A percentile compares a stretch with the other conserved stretches of the same genome.
These are phyloP conservation scores for Xylaria scruposa DNA, from an alignment of 495 filamentous ascomycete genomes.

Conservation along the genomic window DNA sequence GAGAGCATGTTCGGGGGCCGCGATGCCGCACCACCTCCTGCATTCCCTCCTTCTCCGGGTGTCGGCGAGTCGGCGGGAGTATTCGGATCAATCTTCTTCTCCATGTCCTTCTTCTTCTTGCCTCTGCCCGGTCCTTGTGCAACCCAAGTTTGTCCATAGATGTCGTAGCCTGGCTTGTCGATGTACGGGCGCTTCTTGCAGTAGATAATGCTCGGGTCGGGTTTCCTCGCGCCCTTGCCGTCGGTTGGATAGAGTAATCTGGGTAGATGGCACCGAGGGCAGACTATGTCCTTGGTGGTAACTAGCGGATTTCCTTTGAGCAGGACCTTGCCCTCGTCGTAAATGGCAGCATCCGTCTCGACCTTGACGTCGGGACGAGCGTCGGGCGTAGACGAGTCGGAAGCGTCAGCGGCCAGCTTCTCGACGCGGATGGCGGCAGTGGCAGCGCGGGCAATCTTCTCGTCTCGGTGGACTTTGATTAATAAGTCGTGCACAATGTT, in stretches of 20 bases:
- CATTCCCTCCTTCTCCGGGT: slow-evolving; percentile 50
- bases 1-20: slow-evolving; percentile 61
- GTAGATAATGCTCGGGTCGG: slow-evolving; percentile 70
- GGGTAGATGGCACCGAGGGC: slow-evolving; percentile 69
- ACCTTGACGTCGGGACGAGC: slow-evolving; percentile 58
- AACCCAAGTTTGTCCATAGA: slow-evolving; percentile 79
- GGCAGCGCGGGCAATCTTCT: slow-evolving; percentile 73
- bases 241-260: slow-evolving; percentile 68
- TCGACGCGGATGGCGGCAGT: slow-evolving; percentile 76
- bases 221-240: slow-evolving; percentile 64
- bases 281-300: slow-evolving; percentile 73
- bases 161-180: slow-evolving; percentile 75
- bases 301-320: slow-evolving; percentile 79
- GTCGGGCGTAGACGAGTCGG: slow-evolving; percentile 50
- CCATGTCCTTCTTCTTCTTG: slow-evolving; percentile 66
- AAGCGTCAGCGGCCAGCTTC: slow-evolving; percentile 66
- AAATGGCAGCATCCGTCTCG: slow-evolving; percentile 74
- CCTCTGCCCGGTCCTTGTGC: slow-evolving; percentile 58
- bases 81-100: slow-evolving; percentile 61
- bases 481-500: slow-evolving; percentile 76
- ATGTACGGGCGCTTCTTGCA: slow-evolving; percentile 80
- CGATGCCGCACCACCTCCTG: slow-evolving; percentile 46
- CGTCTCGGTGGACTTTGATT: slow-evolving; percentile 73
- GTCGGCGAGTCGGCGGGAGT: slow-evolving; percentile 56
- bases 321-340: slow-evolving; percentile 72